phyloP scores from a whole-genome alignment of 768 basidiomycete species.

The Naganishia vishniacii region DNA sequence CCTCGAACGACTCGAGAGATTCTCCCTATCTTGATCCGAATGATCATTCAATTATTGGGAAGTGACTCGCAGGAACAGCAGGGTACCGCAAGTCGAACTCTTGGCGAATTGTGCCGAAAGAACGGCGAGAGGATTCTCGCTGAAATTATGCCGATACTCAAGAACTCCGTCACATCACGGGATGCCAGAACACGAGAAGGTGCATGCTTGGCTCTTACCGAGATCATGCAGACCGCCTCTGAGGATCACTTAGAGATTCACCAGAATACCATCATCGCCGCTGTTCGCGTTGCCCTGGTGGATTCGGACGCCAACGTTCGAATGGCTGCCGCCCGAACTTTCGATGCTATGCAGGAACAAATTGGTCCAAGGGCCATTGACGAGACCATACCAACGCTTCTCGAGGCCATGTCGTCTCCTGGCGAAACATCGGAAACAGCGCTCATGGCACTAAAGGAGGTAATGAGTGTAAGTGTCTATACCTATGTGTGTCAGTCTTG shows the following conservation, averaged over 20 bases:
- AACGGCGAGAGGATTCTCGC: conserved; percentile 85
- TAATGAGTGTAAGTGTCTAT: conserved; percentile 70
- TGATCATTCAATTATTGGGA: conserved; percentile 67
- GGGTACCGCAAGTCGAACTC: conserved; percentile 88
- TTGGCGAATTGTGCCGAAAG: conserved; percentile 84
- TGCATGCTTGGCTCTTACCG: conserved; percentile 77
- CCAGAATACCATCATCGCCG: conserved; percentile 78
- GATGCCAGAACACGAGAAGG: conserved; percentile 62
- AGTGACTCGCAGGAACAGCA: conserved; percentile 76
- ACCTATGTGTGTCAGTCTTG: neutral
- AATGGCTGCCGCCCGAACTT: conserved; percentile 76
- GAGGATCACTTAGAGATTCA: conserved; percentile 79
- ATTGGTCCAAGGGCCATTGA: conserved; percentile 89
- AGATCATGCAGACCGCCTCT: conserved; percentile 81
- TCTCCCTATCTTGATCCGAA: conserved; percentile 75
- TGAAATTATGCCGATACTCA: conserved; percentile 75
- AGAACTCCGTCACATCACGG: conserved; percentile 57
- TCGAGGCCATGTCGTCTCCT: conserved; percentile 88
- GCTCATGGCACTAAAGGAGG: conserved; percentile 82
- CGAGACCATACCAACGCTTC: conserved; percentile 86
- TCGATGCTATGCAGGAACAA: conserved; percentile 88
- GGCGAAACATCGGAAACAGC: conserved; percentile 94
- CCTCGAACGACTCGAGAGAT: conserved; percentile 71
- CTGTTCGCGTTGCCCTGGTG: conserved; percentile 77
- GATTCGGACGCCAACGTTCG: conserved; percentile 82